Base-by-base conservation (phyloP, 352 stramenopile species). In the Phytophthora uliginosa region DNA sequence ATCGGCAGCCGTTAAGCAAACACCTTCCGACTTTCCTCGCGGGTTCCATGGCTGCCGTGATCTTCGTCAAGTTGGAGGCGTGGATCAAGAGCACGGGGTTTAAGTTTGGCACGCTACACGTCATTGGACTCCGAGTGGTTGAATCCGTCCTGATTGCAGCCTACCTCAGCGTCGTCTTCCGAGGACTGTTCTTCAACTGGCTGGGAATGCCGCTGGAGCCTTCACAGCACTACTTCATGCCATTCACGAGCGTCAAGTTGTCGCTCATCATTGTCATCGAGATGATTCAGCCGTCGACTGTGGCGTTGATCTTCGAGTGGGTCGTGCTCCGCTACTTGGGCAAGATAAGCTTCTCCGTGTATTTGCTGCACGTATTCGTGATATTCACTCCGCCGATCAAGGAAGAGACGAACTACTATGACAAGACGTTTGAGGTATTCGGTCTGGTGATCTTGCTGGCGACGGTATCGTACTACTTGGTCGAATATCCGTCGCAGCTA, bases 301-400 rank as follows among this genome's bases (percentile, higher is more conserved):
- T 84, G 0, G 65, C 69, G 13, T 47, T 38, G 0, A 31, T 79
- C 55, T 69, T 84, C 50, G 77, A 84, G 61, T 84, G 66, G 69
- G 45, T 66, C n/a, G 24, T 79, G 18, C 40, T 81, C n/a, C 55
- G 53, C 18, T 84, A 75, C 70, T 45, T 62, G 12, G 77, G 77
- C 45, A 81, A 81, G 42, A 70, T 83, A 50, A 81, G 77, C 57
- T 83, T 73, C 60, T 83, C 73, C 7, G 73, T 81, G 13, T 81
- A 84, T 28, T 34, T 84, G 70, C 56, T 81, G 28, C 77, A 84
- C 56, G 78, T 64, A 42, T 88, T 86, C 36, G 78, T 88, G 58
- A 63, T 70, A 38, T 57, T 51, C 26, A 67, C 58, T 18, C 59
- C 56, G 17, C 15, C 65, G 17, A 61, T 65, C 34, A 53, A 57